phyloP scores from a whole-genome alignment of 805 yeast species.

The Yamadazyma scolyti region DNA sequence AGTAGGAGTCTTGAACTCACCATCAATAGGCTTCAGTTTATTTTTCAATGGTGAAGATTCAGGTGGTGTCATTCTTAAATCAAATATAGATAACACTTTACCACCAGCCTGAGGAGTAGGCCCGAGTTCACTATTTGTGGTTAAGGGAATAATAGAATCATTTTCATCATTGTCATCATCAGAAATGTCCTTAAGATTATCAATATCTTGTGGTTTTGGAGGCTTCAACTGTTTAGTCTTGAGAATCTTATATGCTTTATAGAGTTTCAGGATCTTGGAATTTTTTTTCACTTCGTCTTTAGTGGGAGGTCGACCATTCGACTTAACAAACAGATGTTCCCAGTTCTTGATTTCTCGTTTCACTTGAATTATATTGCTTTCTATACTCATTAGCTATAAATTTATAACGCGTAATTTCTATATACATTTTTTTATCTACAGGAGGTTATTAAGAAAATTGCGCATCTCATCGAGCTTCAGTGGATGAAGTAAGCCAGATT shows the following conservation, averaged over 20 bases:
- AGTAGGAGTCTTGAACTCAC: slow-evolving; percentile 34
- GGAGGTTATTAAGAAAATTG: slow-evolving; percentile 8
- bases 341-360: slow-evolving; percentile 34
- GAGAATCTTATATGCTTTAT: slow-evolving; percentile 25
- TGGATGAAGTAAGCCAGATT: background rate
- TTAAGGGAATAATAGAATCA: slow-evolving; percentile 1
- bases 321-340: slow-evolving; percentile 32
- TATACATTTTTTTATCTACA: slow-evolving; percentile 7
- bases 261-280: slow-evolving; percentile 23
- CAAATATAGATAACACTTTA: slow-evolving; percentile 69
- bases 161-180: background rate
- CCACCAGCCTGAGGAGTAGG: slow-evolving; percentile 90
- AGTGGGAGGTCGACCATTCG: slow-evolving; percentile 26
- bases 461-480: slow-evolving; percentile 7
- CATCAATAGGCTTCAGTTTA: slow-evolving; percentile 5
- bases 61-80: slow-evolving; percentile 44
- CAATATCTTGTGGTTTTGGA: background rate
- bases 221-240: slow-evolving; percentile 9
- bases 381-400: slow-evolving; percentile 6
- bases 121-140: slow-evolving; percentile 48
- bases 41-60: slow-evolving; percentile 38
- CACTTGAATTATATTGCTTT: slow-evolving; percentile 11
- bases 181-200: background rate
- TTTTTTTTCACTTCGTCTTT: slow-evolving; percentile 33
- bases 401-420: slow-evolving; percentile 2